Evolutionary conservation across 2,329 filamentous ascomycete species (phyloP).

Genomic region (Phaeosphaeria sp.): DNA sequence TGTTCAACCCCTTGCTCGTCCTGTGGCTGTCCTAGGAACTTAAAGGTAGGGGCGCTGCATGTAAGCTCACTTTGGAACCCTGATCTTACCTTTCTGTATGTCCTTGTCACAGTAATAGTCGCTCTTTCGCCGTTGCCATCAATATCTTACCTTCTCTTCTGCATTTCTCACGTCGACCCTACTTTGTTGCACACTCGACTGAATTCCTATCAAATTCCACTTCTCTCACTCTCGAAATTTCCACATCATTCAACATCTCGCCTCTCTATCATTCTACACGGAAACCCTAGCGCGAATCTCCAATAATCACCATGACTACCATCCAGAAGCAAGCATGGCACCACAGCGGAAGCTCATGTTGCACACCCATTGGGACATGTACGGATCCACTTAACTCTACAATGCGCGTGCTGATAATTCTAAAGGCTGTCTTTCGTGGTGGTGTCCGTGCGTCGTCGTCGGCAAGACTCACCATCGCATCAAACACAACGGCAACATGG

Average conservation of each 20-base stretch:
- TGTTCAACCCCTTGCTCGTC: slow-evolving; percentile 2
- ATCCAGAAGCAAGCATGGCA: slow-evolving; percentile 39
- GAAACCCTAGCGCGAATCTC: background rate
- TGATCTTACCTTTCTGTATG: background rate
- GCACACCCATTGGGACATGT: slow-evolving; percentile 39
- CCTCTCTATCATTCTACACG: background rate
- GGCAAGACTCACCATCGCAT: slow-evolving; percentile 40
- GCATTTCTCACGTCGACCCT: background rate
- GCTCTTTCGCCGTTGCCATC: background rate
- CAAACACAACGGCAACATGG: slow-evolving; percentile 35
- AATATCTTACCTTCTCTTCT: background rate
- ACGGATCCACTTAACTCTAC: slow-evolving; percentile 1
- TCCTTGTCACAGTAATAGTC: background rate
- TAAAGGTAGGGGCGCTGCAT: background rate
- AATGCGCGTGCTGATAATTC: slow-evolving; percentile 1
- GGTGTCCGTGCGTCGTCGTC: slow-evolving; percentile 41
- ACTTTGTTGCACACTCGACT: background rate
- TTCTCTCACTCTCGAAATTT: background rate
- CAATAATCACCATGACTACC: slow-evolving; percentile 20
- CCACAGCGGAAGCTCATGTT: slow-evolving; percentile 36
- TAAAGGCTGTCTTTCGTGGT: slow-evolving; percentile 41
- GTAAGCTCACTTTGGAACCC: background rate
- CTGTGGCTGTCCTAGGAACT: slow-evolving; percentile 1
- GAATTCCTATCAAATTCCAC: background rate
- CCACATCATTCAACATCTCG: background rate